Evolutionary conservation across 345 rosid genomes (phyloP).

Genomic region (Syzygium aromaticum): DNA sequence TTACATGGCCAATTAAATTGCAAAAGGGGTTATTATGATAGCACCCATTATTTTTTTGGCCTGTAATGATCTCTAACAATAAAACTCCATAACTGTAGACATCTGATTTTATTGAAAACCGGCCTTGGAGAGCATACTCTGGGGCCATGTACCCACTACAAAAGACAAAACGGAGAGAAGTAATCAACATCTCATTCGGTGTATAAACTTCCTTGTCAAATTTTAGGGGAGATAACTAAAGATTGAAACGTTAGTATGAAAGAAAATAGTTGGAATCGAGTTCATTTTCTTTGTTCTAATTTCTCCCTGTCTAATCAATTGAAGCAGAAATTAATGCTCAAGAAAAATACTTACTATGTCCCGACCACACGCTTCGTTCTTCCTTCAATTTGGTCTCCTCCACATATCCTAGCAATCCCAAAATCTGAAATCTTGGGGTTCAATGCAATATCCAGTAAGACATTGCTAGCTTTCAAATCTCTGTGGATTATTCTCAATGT

Average conservation of each 20-base stretch:
- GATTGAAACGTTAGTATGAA: neutral
- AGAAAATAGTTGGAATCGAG: neutral
- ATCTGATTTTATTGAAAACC: neutral
- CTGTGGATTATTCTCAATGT: slow-evolving; percentile 4
- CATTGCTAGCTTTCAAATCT: slow-evolving; percentile 10
- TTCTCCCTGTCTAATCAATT: neutral
- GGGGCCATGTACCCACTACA: neutral
- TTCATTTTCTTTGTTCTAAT: neutral
- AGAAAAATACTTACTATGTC: slow-evolving; percentile 7
- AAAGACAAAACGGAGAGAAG: neutral
- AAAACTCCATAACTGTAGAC: neutral
- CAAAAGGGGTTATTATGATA: neutral
- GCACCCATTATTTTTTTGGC: neutral
- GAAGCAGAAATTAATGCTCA: neutral
- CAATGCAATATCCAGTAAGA: slow-evolving; percentile 7
- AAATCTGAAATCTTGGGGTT: slow-evolving; percentile 14
- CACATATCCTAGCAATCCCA: slow-evolving; percentile 1
- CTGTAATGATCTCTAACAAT: neutral
- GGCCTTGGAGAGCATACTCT: neutral
- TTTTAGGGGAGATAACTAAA: neutral
- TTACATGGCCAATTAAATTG: neutral
- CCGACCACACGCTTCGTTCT: slow-evolving; percentile 3
- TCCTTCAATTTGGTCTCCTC: slow-evolving; percentile 2
- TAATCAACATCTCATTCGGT: neutral
- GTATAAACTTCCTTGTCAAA: neutral